These are phyloP conservation scores for Microcyclospora pomicola DNA, from an alignment of 2,329 filamentous ascomycete species.

Conservation along the genomic window DNA sequence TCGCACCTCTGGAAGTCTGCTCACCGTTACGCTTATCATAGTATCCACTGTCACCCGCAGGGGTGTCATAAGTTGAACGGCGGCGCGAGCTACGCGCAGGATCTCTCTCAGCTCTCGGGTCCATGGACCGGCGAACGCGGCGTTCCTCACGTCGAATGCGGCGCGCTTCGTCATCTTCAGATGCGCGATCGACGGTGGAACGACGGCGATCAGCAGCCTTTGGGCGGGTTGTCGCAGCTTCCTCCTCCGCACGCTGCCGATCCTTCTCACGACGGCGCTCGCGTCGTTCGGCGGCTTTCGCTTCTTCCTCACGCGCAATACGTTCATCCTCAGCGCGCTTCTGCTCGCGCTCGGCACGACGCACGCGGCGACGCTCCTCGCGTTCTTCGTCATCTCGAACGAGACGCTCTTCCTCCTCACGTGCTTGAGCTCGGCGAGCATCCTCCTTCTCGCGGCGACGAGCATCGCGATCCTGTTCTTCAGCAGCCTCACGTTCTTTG, in stretches of 20 bases:
- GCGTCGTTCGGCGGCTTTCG: constrained; percentile 15
- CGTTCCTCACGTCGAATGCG: constrained; percentile 31
- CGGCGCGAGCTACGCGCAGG: constrained; percentile 17
- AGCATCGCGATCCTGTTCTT: constrained; percentile 19
- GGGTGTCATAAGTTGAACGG: constrained; percentile 21
- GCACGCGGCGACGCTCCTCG: constrained; percentile 14
- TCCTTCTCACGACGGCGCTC: constrained; percentile 18
- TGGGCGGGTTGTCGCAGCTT: constrained; percentile 3
- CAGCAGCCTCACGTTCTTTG: constrained; percentile 26
- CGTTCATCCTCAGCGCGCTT: constrained; percentile 21
- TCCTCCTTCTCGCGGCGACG: constrained; percentile 16
- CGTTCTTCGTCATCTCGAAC: constrained; percentile 17
- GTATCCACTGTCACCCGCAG: constrained; percentile 29
- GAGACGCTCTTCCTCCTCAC: constrained; percentile 19
- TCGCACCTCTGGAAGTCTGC: constrained; percentile 8
- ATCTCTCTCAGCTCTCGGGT: constrained; percentile 19
- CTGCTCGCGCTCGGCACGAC: constrained; percentile 17
- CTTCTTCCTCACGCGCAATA: constrained; percentile 16
- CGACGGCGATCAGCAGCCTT: constrained; percentile 9
- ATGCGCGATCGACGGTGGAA: constrained; percentile 7
- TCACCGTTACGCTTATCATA: constrained; percentile 31
- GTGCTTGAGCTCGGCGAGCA: constrained; percentile 12
- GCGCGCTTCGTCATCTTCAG: constrained; percentile 22
- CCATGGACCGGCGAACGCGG: constrained; percentile 26
- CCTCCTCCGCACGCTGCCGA: constrained; percentile 11